A percentile compares a stretch with the other conserved stretches of the same genome.
phyloP scores from a whole-genome alignment of 768 basidiomycete genomes.

The Kwoniella shandongensis region DNA sequence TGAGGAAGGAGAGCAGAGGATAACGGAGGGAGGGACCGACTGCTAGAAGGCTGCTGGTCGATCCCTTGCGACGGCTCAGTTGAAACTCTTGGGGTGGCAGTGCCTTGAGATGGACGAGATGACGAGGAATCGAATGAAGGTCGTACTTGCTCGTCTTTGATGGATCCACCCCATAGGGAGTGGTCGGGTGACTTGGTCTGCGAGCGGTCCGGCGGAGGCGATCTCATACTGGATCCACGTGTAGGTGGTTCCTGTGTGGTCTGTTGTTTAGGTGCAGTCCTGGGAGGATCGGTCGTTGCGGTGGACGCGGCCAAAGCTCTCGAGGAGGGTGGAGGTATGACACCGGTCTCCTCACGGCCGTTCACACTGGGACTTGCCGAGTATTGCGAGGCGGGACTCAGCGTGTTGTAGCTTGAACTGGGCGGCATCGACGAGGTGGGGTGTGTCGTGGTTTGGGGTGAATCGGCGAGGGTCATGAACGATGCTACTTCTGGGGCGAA shows the following conservation, averaged over 20 bases:
- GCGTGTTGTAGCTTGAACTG: constrained; percentile 17
- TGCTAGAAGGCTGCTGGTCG: neutral
- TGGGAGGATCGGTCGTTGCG: neutral
- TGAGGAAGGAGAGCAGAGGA: constrained; percentile 64
- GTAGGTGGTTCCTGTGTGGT: constrained; percentile 11
- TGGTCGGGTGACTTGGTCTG: constrained; percentile 10
- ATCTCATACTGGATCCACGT: constrained; percentile 12
- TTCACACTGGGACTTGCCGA: constrained; percentile 27
- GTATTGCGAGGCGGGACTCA: constrained; percentile 39
- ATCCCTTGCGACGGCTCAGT: neutral
- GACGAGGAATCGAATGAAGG: constrained; percentile 17
- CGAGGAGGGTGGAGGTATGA: constrained; percentile 19
- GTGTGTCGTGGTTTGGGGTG: constrained; percentile 20
- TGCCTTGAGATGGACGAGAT: constrained; percentile 17
- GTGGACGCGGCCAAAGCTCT: constrained; percentile 21
- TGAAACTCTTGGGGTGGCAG: neutral
- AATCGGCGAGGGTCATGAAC: constrained; percentile 39
- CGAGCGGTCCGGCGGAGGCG: constrained; percentile 12
- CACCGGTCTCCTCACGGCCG: constrained; percentile 10
- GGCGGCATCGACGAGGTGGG: constrained; percentile 10
- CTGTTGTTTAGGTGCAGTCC: neutral
- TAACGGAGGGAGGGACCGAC: constrained; percentile 20
- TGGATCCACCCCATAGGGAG: constrained; percentile 7
- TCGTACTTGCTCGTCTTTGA: constrained; percentile 9
- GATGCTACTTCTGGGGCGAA: constrained; percentile 42